A percentile compares a stretch with the other conserved stretches of the same genome.
Evolutionary conservation across 139 green algal genomes (phyloP).

Genomic region (Limnomonas spitsbergensis): DNA sequence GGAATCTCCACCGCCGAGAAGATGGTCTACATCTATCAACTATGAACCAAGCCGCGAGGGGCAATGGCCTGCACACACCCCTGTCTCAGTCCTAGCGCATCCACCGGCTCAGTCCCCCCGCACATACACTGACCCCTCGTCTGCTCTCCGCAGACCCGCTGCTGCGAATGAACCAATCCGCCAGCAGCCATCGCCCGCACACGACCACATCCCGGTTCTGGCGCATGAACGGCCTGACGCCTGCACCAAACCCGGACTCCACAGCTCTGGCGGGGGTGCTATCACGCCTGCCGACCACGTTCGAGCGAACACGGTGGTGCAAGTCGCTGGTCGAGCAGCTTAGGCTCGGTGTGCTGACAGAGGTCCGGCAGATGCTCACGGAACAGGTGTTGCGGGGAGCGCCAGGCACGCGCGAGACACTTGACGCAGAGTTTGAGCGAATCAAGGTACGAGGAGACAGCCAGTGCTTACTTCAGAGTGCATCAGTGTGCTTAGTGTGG

Average conservation of each 20-base stretch:
- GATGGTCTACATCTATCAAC: too few relatives aligned
- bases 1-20: too few relatives aligned
- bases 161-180: too few relatives aligned
- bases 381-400: background rate
- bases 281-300: background rate
- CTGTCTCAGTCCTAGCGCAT: too few relatives aligned
- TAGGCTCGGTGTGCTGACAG: background rate
- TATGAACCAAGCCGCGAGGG: too few relatives aligned
- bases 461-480: background rate
- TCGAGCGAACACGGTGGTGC: slow-evolving; percentile 1
- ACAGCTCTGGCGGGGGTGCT: background rate
- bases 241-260: slow-evolving; percentile 5
- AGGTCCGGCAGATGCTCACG: background rate
- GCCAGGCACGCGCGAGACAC: background rate
- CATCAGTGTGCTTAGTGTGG: too few relatives aligned
- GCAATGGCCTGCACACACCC: too few relatives aligned
- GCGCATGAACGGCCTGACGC: background rate
- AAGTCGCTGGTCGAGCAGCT: background rate
- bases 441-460: background rate
- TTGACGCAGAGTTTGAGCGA: background rate
- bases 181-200: too few relatives aligned
- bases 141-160: too few relatives aligned
- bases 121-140: too few relatives aligned
- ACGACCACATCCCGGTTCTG: background rate
- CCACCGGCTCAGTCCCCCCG: too few relatives aligned